A percentile compares a stretch with the other conserved stretches of the same genome.
phyloP scores from a whole-genome alignment of 106 monocot genomes.

The Allium fistulosum region DNA sequence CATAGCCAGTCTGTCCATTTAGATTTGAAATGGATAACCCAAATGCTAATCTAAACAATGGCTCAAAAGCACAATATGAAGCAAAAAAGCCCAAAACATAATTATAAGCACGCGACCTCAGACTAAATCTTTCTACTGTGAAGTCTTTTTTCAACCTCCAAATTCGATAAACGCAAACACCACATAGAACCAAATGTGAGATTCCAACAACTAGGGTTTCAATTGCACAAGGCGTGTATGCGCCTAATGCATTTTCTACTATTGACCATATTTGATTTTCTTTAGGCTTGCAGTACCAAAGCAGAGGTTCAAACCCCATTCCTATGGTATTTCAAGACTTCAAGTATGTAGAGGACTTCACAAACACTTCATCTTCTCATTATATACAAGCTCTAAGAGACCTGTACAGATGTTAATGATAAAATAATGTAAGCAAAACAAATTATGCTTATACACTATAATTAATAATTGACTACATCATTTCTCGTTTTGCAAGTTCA shows the following conservation, averaged over 20 bases:
- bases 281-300: slow-evolving; percentile 86
- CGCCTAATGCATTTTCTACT: slow-evolving; percentile 74
- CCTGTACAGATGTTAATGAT: no score
- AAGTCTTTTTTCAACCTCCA: slow-evolving; percentile 54
- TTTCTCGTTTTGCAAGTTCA: no score
- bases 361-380: not conserved
- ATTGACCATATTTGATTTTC: slow-evolving; percentile 51
- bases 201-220: slow-evolving; percentile 62
- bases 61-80: slow-evolving; percentile 37
- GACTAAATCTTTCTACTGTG: slow-evolving; percentile 31
- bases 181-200: slow-evolving; percentile 62
- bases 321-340: not conserved
- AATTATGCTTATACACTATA: no score
- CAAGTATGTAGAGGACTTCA: not conserved
- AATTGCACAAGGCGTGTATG: slow-evolving; percentile 85
- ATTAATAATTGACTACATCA: no score
- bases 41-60: slow-evolving; percentile 44
- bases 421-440: no score
- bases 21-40: slow-evolving; percentile 57
- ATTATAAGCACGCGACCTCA: slow-evolving; percentile 50
- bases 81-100: slow-evolving; percentile 58
- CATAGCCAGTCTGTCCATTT: slow-evolving; percentile 40
- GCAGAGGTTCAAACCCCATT: slow-evolving; percentile 66
- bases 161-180: slow-evolving; percentile 59
- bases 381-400: not conserved